phyloP scores from a whole-genome alignment of 192 early-diverging fungal genomes.

The Hyaloraphidium curvatum region DNA sequence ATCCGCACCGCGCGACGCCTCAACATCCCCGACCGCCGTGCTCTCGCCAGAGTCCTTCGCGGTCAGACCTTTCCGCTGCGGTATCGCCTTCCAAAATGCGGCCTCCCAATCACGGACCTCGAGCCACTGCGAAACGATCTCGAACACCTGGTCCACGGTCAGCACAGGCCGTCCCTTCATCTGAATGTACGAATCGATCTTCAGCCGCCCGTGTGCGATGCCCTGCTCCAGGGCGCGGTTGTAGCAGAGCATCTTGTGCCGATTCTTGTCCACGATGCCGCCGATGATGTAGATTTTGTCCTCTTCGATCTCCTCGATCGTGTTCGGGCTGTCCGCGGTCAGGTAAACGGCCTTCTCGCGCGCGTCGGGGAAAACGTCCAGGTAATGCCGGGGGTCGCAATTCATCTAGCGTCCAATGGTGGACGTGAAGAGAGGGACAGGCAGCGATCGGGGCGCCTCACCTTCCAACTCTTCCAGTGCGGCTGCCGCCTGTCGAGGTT shows the following conservation, averaged over 20 bases:
- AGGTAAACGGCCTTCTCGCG: constrained; percentile 62
- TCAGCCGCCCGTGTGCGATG: constrained; percentile 56
- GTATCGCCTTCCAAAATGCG: constrained; percentile 79
- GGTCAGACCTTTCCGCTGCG: constrained; percentile 57
- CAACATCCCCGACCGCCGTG: background rate
- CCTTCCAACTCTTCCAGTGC: constrained; percentile 32
- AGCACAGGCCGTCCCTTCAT: constrained; percentile 65
- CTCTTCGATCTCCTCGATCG: constrained; percentile 44
- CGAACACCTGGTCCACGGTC: constrained; percentile 20
- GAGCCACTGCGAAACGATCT: constrained; percentile 66
- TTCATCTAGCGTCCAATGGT: background rate
- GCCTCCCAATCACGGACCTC: constrained; percentile 64
- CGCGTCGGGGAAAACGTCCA: background rate
- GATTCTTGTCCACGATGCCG: constrained; percentile 87
- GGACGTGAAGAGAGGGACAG: background rate
- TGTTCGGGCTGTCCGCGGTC: constrained; percentile 69
- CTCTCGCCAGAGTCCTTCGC: background rate
- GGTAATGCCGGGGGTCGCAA: background rate
- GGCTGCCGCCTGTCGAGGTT: constrained; percentile 22
- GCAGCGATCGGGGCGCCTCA: constrained; percentile 4
- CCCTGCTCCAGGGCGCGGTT: constrained; percentile 56
- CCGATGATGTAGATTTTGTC: constrained; percentile 73
- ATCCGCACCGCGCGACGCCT: background rate
- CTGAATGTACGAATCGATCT: constrained; percentile 67
- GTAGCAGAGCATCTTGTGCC: constrained; percentile 63